Percentiles rank a stretch among this genome's conserved stretches.
Evolutionary conservation across 495 filamentous ascomycete genomes (phyloP).

Genomic region (Parachaetomium inaequale): DNA sequence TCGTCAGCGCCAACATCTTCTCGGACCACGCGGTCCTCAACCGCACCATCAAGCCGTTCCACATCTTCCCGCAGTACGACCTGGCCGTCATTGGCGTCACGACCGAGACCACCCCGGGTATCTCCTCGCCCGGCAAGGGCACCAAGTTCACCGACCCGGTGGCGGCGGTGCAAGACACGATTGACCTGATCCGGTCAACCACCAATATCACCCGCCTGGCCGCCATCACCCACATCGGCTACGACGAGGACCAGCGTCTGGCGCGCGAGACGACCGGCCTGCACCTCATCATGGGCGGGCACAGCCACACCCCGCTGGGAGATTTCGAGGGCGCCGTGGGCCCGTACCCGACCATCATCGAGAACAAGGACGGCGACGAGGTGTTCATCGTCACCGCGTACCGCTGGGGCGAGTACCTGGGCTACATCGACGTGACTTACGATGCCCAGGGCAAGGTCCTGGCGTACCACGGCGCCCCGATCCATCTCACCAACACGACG

Average conservation of each 20-base stretch:
- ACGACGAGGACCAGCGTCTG: constrained; percentile 53
- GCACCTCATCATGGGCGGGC: constrained; percentile 56
- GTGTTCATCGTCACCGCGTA: constrained; percentile 59
- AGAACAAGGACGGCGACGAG: constrained; percentile 55
- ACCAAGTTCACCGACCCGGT: constrained; percentile 51
- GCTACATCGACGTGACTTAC: constrained; percentile 57
- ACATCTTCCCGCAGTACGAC: constrained; percentile 52
- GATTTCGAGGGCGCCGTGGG: constrained; percentile 47
- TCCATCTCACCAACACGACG: constrained; percentile 54
- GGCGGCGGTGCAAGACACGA: constrained; percentile 49
- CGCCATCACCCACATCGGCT: constrained; percentile 58
- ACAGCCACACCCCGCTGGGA: constrained; percentile 57
- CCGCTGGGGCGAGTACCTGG: constrained; percentile 59
- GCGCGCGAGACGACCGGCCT: constrained; percentile 50
- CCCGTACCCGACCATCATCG: constrained; percentile 53
- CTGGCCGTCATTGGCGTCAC: constrained; percentile 58
- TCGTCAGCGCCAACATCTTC: constrained; percentile 52
- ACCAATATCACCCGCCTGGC: constrained; percentile 52
- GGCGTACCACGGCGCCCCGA: constrained; percentile 52
- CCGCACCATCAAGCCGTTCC: constrained; percentile 53
- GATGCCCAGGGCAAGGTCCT: constrained; percentile 50
- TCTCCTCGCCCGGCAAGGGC: constrained; percentile 48
- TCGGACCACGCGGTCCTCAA: constrained; percentile 50
- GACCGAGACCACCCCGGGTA: constrained; percentile 50
- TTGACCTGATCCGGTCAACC: constrained; percentile 48